Evolutionary conservation across 1,284 basidiomycete genomes (phyloP).

Genomic region (Malassezia cuniculi): DNA sequence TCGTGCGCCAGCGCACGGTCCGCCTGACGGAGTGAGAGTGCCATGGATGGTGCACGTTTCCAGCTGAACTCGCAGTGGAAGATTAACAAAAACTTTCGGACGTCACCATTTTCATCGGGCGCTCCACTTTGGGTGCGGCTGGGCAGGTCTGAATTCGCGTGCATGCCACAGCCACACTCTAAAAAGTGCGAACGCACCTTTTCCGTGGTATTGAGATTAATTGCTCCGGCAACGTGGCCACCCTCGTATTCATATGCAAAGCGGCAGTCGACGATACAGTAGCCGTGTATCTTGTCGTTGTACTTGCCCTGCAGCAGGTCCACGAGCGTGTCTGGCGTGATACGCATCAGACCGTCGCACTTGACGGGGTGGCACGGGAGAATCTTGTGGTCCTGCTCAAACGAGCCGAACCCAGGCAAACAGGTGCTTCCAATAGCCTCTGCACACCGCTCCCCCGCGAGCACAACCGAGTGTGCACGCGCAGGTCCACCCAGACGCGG

Average conservation of each 20-base stretch:
- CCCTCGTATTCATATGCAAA: conserved; percentile 94
- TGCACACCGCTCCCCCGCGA: too few relatives aligned
- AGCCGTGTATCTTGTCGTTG: conserved; percentile 26
- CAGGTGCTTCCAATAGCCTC: too few relatives aligned
- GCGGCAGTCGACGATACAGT: conserved; percentile 74
- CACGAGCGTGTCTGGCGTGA: conserved; percentile 56
- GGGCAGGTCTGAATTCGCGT: conserved; percentile 29
- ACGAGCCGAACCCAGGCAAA: conserved; percentile 37
- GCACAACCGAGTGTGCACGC: too few relatives aligned
- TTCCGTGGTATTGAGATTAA: conserved; percentile 76
- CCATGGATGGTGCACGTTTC: conserved; percentile 92
- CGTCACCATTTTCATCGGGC: conserved; percentile 47
- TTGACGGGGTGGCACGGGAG: conserved; percentile 83
- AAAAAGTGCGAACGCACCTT: conserved; percentile 71
- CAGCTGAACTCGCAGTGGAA: conserved; percentile 98
- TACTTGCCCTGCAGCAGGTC: conserved; percentile 33
- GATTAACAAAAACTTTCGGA: conserved; percentile 64
- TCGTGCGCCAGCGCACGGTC: conserved; percentile 73
- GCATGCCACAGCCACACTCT: conserved; percentile 48
- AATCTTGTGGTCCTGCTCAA: conserved; percentile 61
- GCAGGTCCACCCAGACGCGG: too few relatives aligned
- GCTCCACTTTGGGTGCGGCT: conserved; percentile 59
- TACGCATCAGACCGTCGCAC: conserved; percentile 88
- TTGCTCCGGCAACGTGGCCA: conserved; percentile 79
- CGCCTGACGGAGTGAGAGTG: conserved; percentile 76